Evolutionary conservation across 352 stramenopile genomes (phyloP), one percentile per base, ranked within the genome.

Genomic region (Globisporangium barbulae): DNA sequence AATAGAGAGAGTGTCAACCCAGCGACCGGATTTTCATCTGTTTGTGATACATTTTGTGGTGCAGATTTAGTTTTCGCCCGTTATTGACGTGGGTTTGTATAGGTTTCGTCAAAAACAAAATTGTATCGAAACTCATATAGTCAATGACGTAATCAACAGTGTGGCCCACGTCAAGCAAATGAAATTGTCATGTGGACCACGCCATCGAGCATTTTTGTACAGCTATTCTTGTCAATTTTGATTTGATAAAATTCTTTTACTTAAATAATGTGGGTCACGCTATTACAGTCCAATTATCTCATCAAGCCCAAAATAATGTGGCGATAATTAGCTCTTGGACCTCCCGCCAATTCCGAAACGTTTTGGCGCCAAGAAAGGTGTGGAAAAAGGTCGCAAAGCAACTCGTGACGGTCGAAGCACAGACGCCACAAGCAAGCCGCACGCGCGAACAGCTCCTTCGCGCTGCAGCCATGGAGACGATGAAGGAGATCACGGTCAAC

Each of bases 401-500:
- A 31, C 37, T 33, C n/a, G 42, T 17, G 42, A 17, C 17, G 35
- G 35, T 41, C 17, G 15, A 45, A 45, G 39, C 39, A 45, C 39
- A 5, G 39, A 45, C 39, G 42, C 19, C 42, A 48, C 42, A 28
- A 52, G 21, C n/a, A 30, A 49, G 19, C 42, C 19, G 42, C 45
- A 9, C 42, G 19, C 42, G 42, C 19, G 42, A 48, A 48, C 19
- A 48, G 6, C n/a, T 15, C n/a, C 45, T 30, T 30, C 21, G 45
- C 8, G 21, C n/a, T 30, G 45, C 45, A 58, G 52, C 39, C 53
- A 89, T 89, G 83, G 83, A 89, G 66, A 86, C 65, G 7, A 89
- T 93, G 78, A 88, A 87, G 74, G 79, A 93, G 76, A 78, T 93
- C 59, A 70, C 80, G 28, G 79, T 90, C 28, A 91, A 93, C 61